Conservation (phyloP, 2,329 filamentous ascomycete genomes). For the Colletotrichum australisinense region DNA sequence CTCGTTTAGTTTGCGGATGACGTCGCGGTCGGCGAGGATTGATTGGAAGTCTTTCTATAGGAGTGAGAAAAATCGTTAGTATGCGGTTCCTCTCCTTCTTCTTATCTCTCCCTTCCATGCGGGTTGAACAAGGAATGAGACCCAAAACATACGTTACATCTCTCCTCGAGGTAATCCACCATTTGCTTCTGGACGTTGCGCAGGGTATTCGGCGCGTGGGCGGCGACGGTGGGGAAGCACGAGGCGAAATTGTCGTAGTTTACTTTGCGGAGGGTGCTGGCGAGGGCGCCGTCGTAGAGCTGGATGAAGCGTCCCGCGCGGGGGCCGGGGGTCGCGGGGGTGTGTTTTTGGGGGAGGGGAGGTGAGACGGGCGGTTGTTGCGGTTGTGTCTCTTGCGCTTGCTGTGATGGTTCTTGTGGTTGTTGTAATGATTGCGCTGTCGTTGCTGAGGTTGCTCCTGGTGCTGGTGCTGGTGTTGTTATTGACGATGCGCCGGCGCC, state of each 20-base stretch:
- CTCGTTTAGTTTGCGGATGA: slow-evolving; percentile 69
- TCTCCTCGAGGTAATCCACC: slow-evolving; percentile 64
- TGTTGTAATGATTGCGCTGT: neutral
- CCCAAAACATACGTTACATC: slow-evolving; percentile 58
- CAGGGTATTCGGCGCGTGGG: slow-evolving; percentile 61
- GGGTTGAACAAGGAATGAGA: neutral
- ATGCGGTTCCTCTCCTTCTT: slow-evolving; percentile 2
- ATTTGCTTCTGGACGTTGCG: slow-evolving; percentile 68
- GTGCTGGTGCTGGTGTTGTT: neutral
- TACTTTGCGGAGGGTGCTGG: slow-evolving; percentile 62
- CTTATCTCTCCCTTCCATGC: slow-evolving; percentile 3
- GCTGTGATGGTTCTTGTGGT: neutral
- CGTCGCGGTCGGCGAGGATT: slow-evolving; percentile 62
- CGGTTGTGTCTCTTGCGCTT: no score
- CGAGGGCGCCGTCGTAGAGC: slow-evolving; percentile 63
- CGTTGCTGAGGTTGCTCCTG: neutral
- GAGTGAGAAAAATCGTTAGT: neutral
- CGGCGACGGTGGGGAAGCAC: slow-evolving; percentile 71
- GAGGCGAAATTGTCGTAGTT: slow-evolving; percentile 67
- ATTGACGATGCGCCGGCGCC: neutral
- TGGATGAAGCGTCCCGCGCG: slow-evolving; percentile 66
- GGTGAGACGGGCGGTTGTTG: slow-evolving; percentile 45
- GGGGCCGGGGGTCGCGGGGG: slow-evolving; percentile 62
- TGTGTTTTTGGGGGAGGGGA: slow-evolving; percentile 54
- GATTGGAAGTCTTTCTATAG: slow-evolving; percentile 66